Base-by-base conservation (phyloP, 371 early-diverging fungal species). In the Haplosporangium sp. region DNA sequence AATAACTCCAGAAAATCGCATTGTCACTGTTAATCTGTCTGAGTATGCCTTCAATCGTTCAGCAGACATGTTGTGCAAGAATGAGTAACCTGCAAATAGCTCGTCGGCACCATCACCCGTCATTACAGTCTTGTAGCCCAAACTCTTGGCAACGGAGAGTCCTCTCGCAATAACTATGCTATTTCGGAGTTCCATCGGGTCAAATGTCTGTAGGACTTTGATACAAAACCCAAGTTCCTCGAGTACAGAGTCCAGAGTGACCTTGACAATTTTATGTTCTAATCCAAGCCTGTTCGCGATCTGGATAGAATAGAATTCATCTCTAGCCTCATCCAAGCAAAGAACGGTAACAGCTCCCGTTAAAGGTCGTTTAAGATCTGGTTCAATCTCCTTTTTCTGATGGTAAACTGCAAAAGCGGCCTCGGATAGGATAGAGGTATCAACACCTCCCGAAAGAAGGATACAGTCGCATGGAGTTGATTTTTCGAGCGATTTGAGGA, bases 31-130 rank as follows among this genome's bases (percentile, higher is more conserved):
- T 74, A 88, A 64, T 47, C 84, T 82, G 47, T 66, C 50, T 2
- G 83, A 87, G 63, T 86, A 89, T 3, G 72, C 73, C 10, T 65
- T 61, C 44, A 90, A 67, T 10, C 83, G 59, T 20, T 65, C 84
- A 0, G 83, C 81, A 1, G 79, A 67, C 85, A 88, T 86, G 58
- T 52, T 59, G 47, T 83, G 84, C 66, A 92, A 73, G 66, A 89
- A 89, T 3, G 78, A 66, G 74, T 92, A 90, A 0, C 92, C 92
- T 7, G 87, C 89, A 76, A 90, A 92, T 37, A 90, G 79, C 59
- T 90, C 90, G 60, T 92, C 92, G 0, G 90, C 87, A 0, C 89
- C 91, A 71, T 91, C 90, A 37, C 92, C 92, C 0, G 91, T 90
- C 70, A 87, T 82, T n/a, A 91, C 85, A 0, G 85, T 76, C 55